Percentiles rank a stretch among this genome's conserved stretches.
phyloP scores from a whole-genome alignment of 768 basidiomycete species.

The Termitomyces sp. region DNA sequence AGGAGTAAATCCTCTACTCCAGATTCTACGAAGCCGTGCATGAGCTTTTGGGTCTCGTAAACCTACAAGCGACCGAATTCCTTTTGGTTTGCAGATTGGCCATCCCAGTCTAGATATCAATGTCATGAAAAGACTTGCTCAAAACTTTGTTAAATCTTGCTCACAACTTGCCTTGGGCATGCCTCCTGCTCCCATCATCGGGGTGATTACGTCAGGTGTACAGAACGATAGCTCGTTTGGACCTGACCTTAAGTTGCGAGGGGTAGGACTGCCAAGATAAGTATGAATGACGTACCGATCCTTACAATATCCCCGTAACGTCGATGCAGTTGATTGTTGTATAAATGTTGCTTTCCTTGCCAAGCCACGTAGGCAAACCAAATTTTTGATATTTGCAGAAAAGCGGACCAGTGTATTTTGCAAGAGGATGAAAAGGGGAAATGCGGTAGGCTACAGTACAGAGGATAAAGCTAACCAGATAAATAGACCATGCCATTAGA shows the following conservation, averaged over 20 bases:
- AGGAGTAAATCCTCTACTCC: constrained; percentile 32
- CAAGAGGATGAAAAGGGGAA: not conserved
- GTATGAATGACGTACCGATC: not conserved
- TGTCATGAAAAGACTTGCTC: not conserved
- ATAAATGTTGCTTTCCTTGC: constrained; percentile 36
- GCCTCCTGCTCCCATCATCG: not conserved
- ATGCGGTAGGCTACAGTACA: not conserved
- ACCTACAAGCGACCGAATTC: not conserved
- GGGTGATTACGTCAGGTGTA: not conserved
- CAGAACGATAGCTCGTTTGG: not conserved
- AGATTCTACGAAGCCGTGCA: constrained; percentile 29
- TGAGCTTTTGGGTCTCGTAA: constrained; percentile 19
- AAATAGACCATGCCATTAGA: not conserved
- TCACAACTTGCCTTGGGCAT: not conserved
- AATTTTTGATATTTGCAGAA: constrained; percentile 33
- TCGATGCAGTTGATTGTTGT: constrained; percentile 37
- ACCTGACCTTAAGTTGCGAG: not conserved
- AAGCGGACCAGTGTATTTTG: constrained; percentile 26
- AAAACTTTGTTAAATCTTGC: not conserved
- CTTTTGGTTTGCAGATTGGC: not conserved
- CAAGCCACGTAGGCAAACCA: constrained; percentile 25
- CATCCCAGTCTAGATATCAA: not conserved
- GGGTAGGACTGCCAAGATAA: not conserved
- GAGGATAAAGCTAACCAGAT: not conserved
- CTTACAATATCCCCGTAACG: constrained; percentile 35